A percentile compares a stretch with the other conserved stretches of the same genome.
phyloP scores from a whole-genome alignment of 2,329 filamentous ascomycete genomes.

The Aspergillus calidoustus region DNA sequence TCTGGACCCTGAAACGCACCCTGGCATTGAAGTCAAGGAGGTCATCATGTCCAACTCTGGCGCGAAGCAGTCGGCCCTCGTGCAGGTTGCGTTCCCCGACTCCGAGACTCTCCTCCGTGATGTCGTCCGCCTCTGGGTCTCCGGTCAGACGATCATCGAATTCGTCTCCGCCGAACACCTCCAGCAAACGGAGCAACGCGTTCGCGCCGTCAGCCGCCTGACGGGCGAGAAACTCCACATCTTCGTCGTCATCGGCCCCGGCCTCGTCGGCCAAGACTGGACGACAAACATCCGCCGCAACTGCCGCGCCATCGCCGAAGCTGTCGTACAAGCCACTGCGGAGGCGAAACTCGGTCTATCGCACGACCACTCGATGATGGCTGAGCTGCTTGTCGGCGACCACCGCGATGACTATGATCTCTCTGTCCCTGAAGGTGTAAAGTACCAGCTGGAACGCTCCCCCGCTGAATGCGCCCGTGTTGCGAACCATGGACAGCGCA shows the following conservation, averaged over 20 bases:
- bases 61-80: conserved; percentile 22
- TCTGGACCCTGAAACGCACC: conserved; percentile 46
- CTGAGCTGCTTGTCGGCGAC: conserved; percentile 35
- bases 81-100: conserved; percentile 51
- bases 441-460: conserved; percentile 30
- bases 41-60: conserved; percentile 42
- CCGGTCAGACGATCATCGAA: conserved; percentile 19
- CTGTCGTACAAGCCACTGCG: conserved; percentile 39
- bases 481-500: conserved; percentile 18
- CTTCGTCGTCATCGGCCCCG: conserved; percentile 32
- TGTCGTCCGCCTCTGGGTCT: conserved; percentile 38
- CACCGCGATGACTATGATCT: conserved; percentile 34
- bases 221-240: conserved; percentile 31
- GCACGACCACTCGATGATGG: conserved; percentile 38
- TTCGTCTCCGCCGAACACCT: conserved; percentile 21
- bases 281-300: conserved; percentile 35
- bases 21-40: conserved; percentile 49
- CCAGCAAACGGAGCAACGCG: conserved; percentile 17
- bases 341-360: conserved; percentile 38
- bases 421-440: conserved; percentile 21
- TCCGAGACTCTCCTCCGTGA: conserved; percentile 35
- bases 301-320: conserved; percentile 42
- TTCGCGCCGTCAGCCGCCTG: conserved; percentile 16
- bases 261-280: conserved; percentile 28
- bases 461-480: conserved; percentile 36